These are phyloP conservation scores for Gryganskiella cystojenkinii DNA, from an alignment of 192 early-diverging fungal genomes.

Conservation along the genomic window DNA sequence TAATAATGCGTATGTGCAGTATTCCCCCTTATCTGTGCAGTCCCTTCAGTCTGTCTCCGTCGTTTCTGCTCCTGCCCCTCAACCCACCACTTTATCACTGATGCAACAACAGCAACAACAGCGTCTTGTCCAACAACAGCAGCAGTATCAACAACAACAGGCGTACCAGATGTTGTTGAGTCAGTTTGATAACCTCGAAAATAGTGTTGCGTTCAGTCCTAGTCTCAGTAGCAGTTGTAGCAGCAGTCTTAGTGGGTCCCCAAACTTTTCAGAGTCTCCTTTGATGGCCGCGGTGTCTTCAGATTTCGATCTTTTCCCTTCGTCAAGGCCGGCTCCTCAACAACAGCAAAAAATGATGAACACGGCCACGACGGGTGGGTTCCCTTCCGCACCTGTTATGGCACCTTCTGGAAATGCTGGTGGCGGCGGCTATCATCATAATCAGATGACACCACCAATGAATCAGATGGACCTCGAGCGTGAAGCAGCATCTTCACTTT, in stretches of 20 bases:
- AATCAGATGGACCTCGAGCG: slow-evolving; percentile 28
- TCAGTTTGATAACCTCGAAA: slow-evolving; percentile 50
- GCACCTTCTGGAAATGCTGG: slow-evolving; percentile 30
- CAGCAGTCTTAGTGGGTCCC: slow-evolving; percentile 39
- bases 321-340: slow-evolving; percentile 1
- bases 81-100: slow-evolving; percentile 3
- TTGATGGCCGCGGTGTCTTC: slow-evolving; percentile 19
- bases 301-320: slow-evolving; percentile 49
- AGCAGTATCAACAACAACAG: slow-evolving; percentile 24
- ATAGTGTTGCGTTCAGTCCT: slow-evolving; percentile 41
- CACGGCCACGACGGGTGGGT: not conserved
- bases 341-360: not conserved
- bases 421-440: slow-evolving; percentile 2
- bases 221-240: slow-evolving; percentile 38
- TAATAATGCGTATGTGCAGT: slow-evolving; percentile 35
- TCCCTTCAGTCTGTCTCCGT: no score
- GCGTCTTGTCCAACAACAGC: not conserved
- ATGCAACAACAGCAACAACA: slow-evolving; percentile 26
- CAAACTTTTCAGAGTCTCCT: slow-evolving; percentile 36
- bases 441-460: slow-evolving; percentile 38
- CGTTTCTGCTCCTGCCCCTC: no score
- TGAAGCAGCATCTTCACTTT: slow-evolving; percentile 14
- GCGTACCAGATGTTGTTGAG: slow-evolving; percentile 40
- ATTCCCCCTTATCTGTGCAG: not conserved
- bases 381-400: slow-evolving; percentile 26